Percentiles rank a stretch among this genome's conserved stretches.
phyloP scores from a whole-genome alignment of 2,329 filamentous ascomycete genomes.

The Periglandula ipomoeae region DNA sequence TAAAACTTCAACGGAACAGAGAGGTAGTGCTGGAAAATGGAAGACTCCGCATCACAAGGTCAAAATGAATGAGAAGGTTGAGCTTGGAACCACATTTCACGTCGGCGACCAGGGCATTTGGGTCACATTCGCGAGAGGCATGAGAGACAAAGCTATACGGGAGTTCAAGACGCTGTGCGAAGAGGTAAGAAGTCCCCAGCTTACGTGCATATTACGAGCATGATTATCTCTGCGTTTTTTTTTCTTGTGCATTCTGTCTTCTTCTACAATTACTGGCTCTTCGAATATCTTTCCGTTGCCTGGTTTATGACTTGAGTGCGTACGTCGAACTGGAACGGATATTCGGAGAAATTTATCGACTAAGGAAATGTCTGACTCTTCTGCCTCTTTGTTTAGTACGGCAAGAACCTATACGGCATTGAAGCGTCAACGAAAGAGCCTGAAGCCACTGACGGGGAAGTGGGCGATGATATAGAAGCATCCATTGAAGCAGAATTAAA shows the following conservation, averaged over 20 bases:
- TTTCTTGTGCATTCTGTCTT: no score
- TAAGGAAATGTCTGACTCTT: background rate
- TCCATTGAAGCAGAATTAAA: slow-evolving; percentile 65
- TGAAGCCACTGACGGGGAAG: slow-evolving; percentile 31
- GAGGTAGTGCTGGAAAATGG: slow-evolving; percentile 49
- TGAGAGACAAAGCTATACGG: slow-evolving; percentile 58
- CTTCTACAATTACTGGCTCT: no score
- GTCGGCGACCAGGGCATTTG: slow-evolving; percentile 66
- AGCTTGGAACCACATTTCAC: slow-evolving; percentile 42
- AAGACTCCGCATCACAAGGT: slow-evolving; percentile 49
- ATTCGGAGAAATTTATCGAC: no score
- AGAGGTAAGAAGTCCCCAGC: slow-evolving; percentile 46
- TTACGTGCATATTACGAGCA: no score
- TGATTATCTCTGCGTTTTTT: no score
- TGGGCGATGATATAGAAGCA: slow-evolving; percentile 58
- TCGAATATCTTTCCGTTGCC: no score
- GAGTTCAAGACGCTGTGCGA: slow-evolving; percentile 60
- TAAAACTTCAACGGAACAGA: slow-evolving; percentile 20
- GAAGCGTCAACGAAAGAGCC: slow-evolving; percentile 25
- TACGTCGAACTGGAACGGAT: no score
- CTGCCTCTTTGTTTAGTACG: slow-evolving; percentile 41
- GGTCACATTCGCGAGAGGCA: slow-evolving; percentile 66
- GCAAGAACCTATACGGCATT: slow-evolving; percentile 50
- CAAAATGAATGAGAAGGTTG: slow-evolving; percentile 34
- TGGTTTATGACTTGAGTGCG: no score